Base-by-base conservation (phyloP, 352 stramenopile genomes). In the Pythium myriotylum region DNA sequence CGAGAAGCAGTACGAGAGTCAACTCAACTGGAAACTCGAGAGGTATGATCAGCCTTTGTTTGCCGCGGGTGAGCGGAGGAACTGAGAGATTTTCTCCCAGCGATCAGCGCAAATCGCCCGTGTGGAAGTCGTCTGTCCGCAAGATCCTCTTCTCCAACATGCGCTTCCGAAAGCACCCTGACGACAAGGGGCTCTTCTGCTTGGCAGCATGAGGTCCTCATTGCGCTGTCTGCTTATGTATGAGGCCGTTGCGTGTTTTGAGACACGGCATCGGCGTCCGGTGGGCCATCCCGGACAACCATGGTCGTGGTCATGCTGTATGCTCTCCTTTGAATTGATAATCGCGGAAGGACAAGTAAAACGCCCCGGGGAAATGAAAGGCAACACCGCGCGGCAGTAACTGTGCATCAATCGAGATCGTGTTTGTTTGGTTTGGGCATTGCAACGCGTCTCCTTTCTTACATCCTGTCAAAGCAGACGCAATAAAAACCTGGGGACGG, bases 1-100 rank as follows among this genome's bases (percentile, higher is more conserved):
- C 33, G 88, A 95, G 72, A 79, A 72, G 14, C 54, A 94, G 53
- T 96, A 94, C 70, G 79, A 91, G 53, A 91, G 77, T 51, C 80
- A 93, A 69, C 80, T 96, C 37, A 95, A 96, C 72, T 96, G 88
- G 88, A 96, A 96, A 65, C 72, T 96, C 8, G 88, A 96, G 59
- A 89, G 80, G 84, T 92, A 26, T 13, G 62, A 43, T 7, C 3
- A 1, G 27, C 20, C 22, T 22, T 48, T 20, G n/a, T 32, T 61
- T n/a, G 2, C 8, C 37, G 9, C 27, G 2, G 23, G 54, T 20
- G 13, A 37, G 16, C 23, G 10, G 29, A 5, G 5, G 10, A 35
- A 35, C 29, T 10, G 29, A 35, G 5, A 5, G 29, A 35, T 35
- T 5, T 35, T 5, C n/a, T n/a, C n/a, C n/a, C 10, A 70, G 84